A percentile compares a stretch with the other conserved stretches of the same genome.
phyloP scores from a whole-genome alignment of 345 rosid species.

The Eucalyptus sp. region DNA sequence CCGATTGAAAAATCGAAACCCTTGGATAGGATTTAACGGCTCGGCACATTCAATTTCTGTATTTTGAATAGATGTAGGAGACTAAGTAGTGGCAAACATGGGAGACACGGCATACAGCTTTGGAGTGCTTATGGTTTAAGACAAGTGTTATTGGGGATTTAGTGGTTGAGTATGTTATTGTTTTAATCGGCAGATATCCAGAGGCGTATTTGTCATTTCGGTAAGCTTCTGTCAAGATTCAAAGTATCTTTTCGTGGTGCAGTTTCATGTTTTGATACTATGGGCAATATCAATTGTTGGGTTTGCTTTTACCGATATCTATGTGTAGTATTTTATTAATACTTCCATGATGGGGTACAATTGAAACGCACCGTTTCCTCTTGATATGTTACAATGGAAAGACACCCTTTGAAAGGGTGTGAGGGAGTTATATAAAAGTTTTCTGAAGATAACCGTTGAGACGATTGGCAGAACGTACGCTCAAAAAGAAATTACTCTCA shows the following conservation, averaged over 20 bases:
- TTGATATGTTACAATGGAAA: too few relatives aligned
- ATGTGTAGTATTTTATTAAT: too few relatives aligned
- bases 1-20: neutral
- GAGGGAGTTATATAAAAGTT: too few relatives aligned
- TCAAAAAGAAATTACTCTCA: too few relatives aligned
- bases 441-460: too few relatives aligned
- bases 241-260: neutral
- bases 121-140: neutral
- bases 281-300: neutral
- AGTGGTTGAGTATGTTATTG: neutral
- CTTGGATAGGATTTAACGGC: neutral
- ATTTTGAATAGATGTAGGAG: neutral
- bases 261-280: neutral
- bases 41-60: neutral
- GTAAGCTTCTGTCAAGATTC: neutral
- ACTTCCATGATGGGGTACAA: too few relatives aligned
- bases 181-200: neutral
- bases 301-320: neutral
- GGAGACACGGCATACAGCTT: neutral
- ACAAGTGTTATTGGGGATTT: neutral
- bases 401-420: too few relatives aligned
- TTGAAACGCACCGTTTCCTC: too few relatives aligned
- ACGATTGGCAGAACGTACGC: too few relatives aligned
- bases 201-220: neutral
- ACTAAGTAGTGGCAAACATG: neutral